Percentiles rank a stretch among this genome's conserved stretches.
Conservation (phyloP, 2,329 filamentous ascomycete genomes). For the Immersiporthe knoxdaviesiana region DNA sequence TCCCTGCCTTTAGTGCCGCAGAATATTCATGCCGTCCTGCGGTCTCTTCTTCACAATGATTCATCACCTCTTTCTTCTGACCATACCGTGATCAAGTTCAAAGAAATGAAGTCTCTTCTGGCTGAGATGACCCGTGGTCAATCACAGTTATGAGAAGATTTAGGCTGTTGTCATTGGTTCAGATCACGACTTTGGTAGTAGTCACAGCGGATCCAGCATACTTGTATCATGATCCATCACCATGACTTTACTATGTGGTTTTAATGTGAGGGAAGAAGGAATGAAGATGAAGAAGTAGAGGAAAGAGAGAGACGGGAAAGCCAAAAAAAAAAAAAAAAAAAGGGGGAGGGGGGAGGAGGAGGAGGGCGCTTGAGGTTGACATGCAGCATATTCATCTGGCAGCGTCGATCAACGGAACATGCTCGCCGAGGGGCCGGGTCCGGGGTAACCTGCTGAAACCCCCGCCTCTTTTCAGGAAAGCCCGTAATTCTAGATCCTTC, state of each 20-base stretch:
- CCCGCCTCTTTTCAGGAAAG: constrained; percentile 6
- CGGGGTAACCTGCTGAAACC: not conserved
- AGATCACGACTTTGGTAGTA: too few relatives aligned
- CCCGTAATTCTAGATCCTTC: constrained; percentile 3
- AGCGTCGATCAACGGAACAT: constrained; percentile 22
- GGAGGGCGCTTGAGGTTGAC: too few relatives aligned
- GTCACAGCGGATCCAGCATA: too few relatives aligned
- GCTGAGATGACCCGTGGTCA: not conserved
- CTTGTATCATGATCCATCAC: too few relatives aligned
- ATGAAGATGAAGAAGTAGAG: too few relatives aligned
- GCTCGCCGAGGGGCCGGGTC: constrained; percentile 12
- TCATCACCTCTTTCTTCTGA: not conserved
- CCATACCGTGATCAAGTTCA: not conserved
- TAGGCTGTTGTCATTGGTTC: not conserved
- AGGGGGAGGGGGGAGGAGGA: too few relatives aligned
- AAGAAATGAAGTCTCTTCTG: not conserved
- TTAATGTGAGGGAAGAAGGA: too few relatives aligned
- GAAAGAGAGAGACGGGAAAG: too few relatives aligned
- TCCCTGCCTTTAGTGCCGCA: not conserved
- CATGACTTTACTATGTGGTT: too few relatives aligned
- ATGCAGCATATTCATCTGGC: not conserved
- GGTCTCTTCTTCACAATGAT: not conserved
- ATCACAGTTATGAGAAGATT: not conserved
- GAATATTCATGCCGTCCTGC: too few relatives aligned
- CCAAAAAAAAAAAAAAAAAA: not conserved